phyloP scores from a whole-genome alignment of 2,329 filamentous ascomycete genomes.

The Pleurostoma richardsiae region DNA sequence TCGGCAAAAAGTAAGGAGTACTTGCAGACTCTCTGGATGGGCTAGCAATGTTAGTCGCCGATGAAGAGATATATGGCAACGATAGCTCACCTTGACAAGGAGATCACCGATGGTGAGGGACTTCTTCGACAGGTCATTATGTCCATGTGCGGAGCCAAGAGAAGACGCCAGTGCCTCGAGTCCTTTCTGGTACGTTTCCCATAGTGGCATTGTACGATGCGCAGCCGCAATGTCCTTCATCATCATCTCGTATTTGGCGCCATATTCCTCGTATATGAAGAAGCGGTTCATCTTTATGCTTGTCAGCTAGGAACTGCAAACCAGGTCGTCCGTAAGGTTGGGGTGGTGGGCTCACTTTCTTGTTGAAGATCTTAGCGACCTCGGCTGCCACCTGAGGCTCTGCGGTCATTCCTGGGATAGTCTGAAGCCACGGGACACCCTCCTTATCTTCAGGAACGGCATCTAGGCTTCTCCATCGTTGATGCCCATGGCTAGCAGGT shows the following conservation, averaged over 20 bases:
- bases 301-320: neutral
- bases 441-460: conserved; percentile 35
- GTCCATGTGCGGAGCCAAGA: conserved; percentile 63
- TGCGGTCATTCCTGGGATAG: conserved; percentile 45
- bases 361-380: conserved; percentile 55
- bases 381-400: conserved; percentile 56
- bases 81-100: conserved; percentile 69
- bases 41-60: conserved; percentile 44
- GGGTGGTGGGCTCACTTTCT: conserved; percentile 38
- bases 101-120: conserved; percentile 80
- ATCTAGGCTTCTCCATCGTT: conserved; percentile 43
- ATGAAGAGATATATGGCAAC: neutral
- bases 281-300: conserved; percentile 67
- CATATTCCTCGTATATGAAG: conserved; percentile 87
- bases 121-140: conserved; percentile 61
- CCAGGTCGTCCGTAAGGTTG: neutral
- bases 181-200: conserved; percentile 77
- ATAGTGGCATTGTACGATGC: conserved; percentile 64
- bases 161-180: conserved; percentile 78
- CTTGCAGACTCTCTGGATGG: conserved; percentile 86
- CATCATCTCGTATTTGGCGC: conserved; percentile 83
- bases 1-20: conserved; percentile 86
- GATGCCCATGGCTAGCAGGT: conserved; percentile 23
- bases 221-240: conserved; percentile 69
- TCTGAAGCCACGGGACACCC: conserved; percentile 35